Evolutionary conservation across 129 eudicot species (phyloP).

Genomic region (Helianthus tuberosus): DNA sequence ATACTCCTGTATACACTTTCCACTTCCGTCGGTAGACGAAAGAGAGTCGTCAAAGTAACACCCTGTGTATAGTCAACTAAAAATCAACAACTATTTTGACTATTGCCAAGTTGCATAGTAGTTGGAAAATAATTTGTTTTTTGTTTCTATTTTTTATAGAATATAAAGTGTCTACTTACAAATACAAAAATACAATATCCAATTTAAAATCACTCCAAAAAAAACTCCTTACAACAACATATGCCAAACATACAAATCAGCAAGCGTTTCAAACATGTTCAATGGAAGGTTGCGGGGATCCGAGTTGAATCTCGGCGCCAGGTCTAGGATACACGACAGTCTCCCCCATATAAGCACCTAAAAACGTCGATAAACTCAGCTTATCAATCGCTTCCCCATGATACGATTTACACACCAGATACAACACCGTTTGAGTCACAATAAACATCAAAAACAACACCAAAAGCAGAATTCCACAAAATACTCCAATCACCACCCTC

Average conservation of each 20-base stretch:
- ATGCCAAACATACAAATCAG: constrained; percentile 2
- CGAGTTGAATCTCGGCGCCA: constrained; percentile 38
- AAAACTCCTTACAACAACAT: neutral
- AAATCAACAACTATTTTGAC: too few species aligned
- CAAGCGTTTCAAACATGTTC: constrained; percentile 14
- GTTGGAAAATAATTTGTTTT: too few species aligned
- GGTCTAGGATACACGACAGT: constrained; percentile 13
- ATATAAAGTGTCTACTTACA: too few species aligned
- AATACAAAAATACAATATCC: too few species aligned
- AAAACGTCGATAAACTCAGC: constrained; percentile 31
- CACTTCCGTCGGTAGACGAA: too few species aligned
- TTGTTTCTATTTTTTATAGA: too few species aligned
- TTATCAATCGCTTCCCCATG: constrained; percentile 43
- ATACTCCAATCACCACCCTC: constrained; percentile 35
- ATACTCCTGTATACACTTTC: too few species aligned
- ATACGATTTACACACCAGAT: constrained; percentile 42
- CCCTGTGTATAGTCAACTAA: too few species aligned
- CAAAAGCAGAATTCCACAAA: constrained; percentile 15
- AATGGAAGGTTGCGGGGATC: constrained; percentile 1
- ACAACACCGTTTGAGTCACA: constrained; percentile 37
- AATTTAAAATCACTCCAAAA: too few species aligned
- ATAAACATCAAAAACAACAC: constrained; percentile 26
- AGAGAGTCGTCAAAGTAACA: too few species aligned
- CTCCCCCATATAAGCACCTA: constrained; percentile 36
- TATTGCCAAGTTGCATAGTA: too few species aligned